Percentiles rank a stretch among this genome's conserved stretches.
Evolutionary conservation across 768 basidiomycete genomes (phyloP).

Genomic region (Phylloporus sp.): DNA sequence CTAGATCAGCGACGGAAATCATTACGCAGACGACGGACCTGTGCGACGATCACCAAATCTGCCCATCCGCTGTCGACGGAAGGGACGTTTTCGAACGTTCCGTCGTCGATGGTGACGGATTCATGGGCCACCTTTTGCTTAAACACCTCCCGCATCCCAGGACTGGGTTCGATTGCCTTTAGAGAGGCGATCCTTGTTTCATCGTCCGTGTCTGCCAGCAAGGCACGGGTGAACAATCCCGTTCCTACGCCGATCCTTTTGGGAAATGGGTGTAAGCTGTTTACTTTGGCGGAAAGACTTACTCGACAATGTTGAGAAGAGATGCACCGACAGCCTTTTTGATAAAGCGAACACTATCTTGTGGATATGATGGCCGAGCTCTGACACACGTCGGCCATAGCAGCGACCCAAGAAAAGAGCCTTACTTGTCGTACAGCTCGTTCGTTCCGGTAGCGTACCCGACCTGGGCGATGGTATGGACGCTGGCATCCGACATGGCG

Average conservation of each 20-base stretch:
- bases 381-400: slow-evolving; percentile 31
- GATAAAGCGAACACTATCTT: slow-evolving; percentile 56
- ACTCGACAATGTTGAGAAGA: slow-evolving; percentile 69
- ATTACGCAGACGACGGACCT: slow-evolving; percentile 38
- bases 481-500: slow-evolving; percentile 32
- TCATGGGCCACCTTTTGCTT: slow-evolving; percentile 47
- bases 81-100: slow-evolving; percentile 60
- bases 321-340: slow-evolving; percentile 39
- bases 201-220: slow-evolving; percentile 62
- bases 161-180: slow-evolving; percentile 76
- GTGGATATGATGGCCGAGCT: slow-evolving; percentile 79
- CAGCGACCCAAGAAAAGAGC: no score
- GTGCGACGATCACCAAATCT: slow-evolving; percentile 73
- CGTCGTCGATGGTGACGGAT: slow-evolving; percentile 52
- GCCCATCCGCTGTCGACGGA: slow-evolving; percentile 64
- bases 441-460: slow-evolving; percentile 83
- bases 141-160: slow-evolving; percentile 81
- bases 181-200: slow-evolving; percentile 46
- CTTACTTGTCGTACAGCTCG: slow-evolving; percentile 58
- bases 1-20: slow-evolving; percentile 5
- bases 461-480: slow-evolving; percentile 62
- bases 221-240: slow-evolving; percentile 82
- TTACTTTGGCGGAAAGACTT: background rate
- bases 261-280: background rate
- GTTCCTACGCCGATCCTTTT: slow-evolving; percentile 77